Evolutionary conservation across 805 yeast species (phyloP), one percentile per base, ranked within the genome.

Genomic region (Torulaspora franciscae): DNA sequence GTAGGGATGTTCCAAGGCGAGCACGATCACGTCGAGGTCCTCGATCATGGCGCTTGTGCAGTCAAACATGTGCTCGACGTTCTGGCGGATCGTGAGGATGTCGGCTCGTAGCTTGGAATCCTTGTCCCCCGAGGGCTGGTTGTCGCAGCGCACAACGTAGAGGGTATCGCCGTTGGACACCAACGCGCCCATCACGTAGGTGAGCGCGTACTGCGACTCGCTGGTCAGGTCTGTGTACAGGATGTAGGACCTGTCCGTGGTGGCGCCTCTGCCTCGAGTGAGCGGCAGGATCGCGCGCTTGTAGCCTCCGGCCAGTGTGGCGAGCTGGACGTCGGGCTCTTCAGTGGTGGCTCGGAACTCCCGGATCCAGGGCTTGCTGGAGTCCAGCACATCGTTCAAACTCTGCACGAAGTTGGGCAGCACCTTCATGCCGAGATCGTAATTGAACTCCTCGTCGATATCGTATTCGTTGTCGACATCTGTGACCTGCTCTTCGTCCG

Each of bases 121-220:
- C 22, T 29, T 22, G 22, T 38, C 43, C 29, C 34, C 37, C 4
- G 40, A 32, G 14, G 44, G 34, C 27, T 45, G 42, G 11, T 47
- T 50, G 32, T 58, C 61, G 59, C 61, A 58, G 43, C 63, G 60
- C 13, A 87, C 79, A 15, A 87, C 77, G 60, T 85, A 86, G 43
- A 89, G 65, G 0, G 89, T 87, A 43, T 88, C 84, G 0, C 93
- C 93, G 57, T 86, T 89, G 17, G 81, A 83, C 37, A 89, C 71
- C 0, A 88, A 83, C 0, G 95, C 78, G 2, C 97, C 97, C 54
- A 90, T 72, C 34, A 89, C 78, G 85, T 96, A 89, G 57, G 87
- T 93, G 17, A 90, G 70, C 0, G 96, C 93, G 63, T 84, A 85
- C 30, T 74, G 72, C 2, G 95, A 82, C 60, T 88, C 96, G 0